Percentiles rank a stretch among this genome's conserved stretches.
Evolutionary conservation across 108 stramenopile genomes (phyloP).

Genomic region (Heterococcus sp.): DNA sequence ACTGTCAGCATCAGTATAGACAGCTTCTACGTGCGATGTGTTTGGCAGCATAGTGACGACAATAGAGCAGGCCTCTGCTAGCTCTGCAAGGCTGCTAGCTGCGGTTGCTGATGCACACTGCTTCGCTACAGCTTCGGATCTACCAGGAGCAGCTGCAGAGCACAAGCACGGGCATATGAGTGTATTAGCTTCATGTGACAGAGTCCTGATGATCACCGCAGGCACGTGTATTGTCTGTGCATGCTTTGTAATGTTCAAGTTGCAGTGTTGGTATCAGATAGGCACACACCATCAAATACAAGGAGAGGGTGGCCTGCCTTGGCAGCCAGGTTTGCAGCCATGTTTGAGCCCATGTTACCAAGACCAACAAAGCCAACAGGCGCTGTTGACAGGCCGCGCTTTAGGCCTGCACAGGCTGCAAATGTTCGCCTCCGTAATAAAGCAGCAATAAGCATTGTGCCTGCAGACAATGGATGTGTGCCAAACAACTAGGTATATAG

Average conservation of each 20-base stretch:
- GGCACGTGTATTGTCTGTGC: too few relatives aligned
- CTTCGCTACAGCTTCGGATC: conserved; percentile 8
- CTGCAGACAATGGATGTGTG: too few relatives aligned
- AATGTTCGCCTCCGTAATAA: too few relatives aligned
- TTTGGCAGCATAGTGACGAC: conserved; percentile 77
- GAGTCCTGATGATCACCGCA: neutral
- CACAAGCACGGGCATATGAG: neutral
- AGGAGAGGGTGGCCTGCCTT: conserved; percentile 1
- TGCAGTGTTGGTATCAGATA: neutral
- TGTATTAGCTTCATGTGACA: neutral
- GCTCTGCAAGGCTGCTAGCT: conserved; percentile 50
- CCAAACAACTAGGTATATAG: too few relatives aligned
- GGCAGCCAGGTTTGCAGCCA: conserved; percentile 75
- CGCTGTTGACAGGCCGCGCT: neutral
- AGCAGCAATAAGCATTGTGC: too few relatives aligned
- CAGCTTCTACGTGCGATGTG: conserved; percentile 51
- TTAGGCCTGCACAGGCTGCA: too few relatives aligned
- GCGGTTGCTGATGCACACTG: conserved; percentile 11
- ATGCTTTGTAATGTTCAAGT: neutral
- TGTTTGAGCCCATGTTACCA: conserved; percentile 81
- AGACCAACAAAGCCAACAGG: conserved; percentile 78
- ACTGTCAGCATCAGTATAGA: conserved; percentile 10
- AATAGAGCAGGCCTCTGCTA: conserved; percentile 19
- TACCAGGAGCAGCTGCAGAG: neutral
- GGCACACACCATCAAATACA: conserved; percentile 18